Evolutionary conservation across 768 basidiomycete species (phyloP).

Genomic region (Polyporus arcularius): DNA sequence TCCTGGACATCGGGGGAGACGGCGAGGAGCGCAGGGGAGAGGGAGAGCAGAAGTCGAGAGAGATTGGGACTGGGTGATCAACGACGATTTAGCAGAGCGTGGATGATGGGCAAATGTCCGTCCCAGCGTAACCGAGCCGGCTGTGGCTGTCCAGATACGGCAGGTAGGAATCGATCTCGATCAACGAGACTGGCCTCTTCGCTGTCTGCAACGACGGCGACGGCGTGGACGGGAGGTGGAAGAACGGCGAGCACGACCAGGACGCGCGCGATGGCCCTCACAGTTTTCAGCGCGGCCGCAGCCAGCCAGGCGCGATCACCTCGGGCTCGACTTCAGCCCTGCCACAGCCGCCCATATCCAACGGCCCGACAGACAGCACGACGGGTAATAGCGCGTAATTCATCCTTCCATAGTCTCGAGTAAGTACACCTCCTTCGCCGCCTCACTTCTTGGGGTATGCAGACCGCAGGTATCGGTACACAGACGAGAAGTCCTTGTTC

Average conservation of each 20-base stretch:
- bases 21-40: slow-evolving; percentile 1
- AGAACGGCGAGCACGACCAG: neutral
- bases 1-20: slow-evolving; percentile 40
- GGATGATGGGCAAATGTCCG: slow-evolving; percentile 17
- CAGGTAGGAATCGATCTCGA: slow-evolving; percentile 6
- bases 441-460: slow-evolving; percentile 18
- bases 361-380: too few relatives aligned
- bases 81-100: slow-evolving; percentile 26
- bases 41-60: slow-evolving; percentile 19
- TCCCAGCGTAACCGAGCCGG: slow-evolving; percentile 13
- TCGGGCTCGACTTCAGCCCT: neutral
- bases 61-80: slow-evolving; percentile 16
- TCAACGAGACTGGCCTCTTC: slow-evolving; percentile 4
- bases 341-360: neutral
- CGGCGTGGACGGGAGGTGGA: slow-evolving; percentile 3
- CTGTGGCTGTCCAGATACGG: slow-evolving; percentile 15
- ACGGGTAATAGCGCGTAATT: too few relatives aligned
- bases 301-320: neutral
- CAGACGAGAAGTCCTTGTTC: slow-evolving; percentile 77
- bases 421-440: neutral
- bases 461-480: slow-evolving; percentile 63
- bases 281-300: neutral
- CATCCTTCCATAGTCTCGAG: too few relatives aligned
- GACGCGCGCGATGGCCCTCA: neutral
- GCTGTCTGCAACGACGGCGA: slow-evolving; percentile 8